Evolutionary conservation across 495 filamentous ascomycete genomes (phyloP).

Genomic region (Xylaria intraflava): DNA sequence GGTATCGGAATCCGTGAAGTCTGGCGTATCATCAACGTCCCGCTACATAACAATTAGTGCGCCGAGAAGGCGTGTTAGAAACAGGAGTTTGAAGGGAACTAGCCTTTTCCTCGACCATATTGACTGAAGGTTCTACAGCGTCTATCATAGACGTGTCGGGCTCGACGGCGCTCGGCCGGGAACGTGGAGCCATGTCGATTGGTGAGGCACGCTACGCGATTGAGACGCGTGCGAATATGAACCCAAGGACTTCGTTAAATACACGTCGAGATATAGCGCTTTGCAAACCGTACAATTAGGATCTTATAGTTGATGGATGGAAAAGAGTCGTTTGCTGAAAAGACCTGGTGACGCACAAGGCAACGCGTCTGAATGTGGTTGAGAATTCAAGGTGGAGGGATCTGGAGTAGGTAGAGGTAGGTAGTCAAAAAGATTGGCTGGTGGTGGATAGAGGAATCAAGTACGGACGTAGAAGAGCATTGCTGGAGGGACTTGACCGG

Average conservation of each 20-base stretch:
- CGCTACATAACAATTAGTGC: conserved; percentile 23
- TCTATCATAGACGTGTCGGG: conserved; percentile 55
- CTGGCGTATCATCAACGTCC: conserved; percentile 73
- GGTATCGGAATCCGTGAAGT: conserved; percentile 86
- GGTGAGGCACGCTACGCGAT: conserved; percentile 24
- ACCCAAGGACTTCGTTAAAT: background rate
- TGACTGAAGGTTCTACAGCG: conserved; percentile 44
- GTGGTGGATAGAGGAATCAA: background rate
- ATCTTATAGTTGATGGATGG: background rate
- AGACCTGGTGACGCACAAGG: background rate
- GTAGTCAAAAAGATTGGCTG: conserved; percentile 9
- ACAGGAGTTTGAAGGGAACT: conserved; percentile 12
- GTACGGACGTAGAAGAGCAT: background rate
- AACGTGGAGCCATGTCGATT: conserved; percentile 53
- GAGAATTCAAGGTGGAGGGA: conserved; percentile 9
- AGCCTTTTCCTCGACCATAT: conserved; percentile 42
- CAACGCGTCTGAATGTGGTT: conserved; percentile 14
- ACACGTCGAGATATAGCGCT: background rate
- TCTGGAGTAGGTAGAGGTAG: conserved; percentile 1
- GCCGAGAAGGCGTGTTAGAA: background rate
- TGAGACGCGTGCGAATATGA: conserved; percentile 32
- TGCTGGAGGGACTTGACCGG: too few relatives aligned
- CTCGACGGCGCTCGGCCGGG: conserved; percentile 41
- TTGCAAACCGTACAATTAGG: background rate
- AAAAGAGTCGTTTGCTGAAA: background rate